Evolutionary conservation across 257 asterid genomes (phyloP).

Genomic region (Solanum sparsipilum): DNA sequence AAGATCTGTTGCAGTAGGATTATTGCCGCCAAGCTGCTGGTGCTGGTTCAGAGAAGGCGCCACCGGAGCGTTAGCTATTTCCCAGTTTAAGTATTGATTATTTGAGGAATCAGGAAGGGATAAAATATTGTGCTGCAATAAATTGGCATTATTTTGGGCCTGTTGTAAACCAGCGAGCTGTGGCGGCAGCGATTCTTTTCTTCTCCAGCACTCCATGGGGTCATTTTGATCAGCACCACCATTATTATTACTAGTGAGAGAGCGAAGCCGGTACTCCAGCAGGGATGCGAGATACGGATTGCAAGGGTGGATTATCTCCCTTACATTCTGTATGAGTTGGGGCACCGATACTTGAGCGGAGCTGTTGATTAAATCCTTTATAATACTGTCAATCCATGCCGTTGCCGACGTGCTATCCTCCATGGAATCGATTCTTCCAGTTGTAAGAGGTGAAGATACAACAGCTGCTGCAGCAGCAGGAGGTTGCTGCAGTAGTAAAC

Average conservation of each 20-base stretch:
- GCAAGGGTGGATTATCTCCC: conserved; percentile 85
- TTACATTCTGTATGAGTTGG: conserved; percentile 81
- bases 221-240: not conserved
- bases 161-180: conserved; percentile 9
- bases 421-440: conserved; percentile 12
- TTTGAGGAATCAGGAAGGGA: conserved; percentile 7
- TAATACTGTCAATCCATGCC: conserved; percentile 83
- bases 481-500: conserved; percentile 8
- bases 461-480: not conserved
- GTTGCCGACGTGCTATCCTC: conserved; percentile 41
- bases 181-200: conserved; percentile 14
- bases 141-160: not conserved
- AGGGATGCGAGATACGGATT: conserved; percentile 81
- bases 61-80: not conserved
- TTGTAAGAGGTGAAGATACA: not conserved
- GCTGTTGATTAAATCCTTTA: conserved; percentile 73
- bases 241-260: conserved; percentile 25
- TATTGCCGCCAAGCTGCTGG: not conserved
- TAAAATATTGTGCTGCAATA: not conserved
- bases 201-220: conserved; percentile 4
- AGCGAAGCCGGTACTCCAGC: conserved; percentile 69
- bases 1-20: conserved; percentile 1
- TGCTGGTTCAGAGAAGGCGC: not conserved
- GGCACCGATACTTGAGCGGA: conserved; percentile 68
- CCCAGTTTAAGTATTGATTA: conserved; percentile 26